Evolutionary conservation across 306 rosid species (phyloP), one percentile per base, ranked within the genome.

Genomic region (Chamaecrista fasciculata): DNA sequence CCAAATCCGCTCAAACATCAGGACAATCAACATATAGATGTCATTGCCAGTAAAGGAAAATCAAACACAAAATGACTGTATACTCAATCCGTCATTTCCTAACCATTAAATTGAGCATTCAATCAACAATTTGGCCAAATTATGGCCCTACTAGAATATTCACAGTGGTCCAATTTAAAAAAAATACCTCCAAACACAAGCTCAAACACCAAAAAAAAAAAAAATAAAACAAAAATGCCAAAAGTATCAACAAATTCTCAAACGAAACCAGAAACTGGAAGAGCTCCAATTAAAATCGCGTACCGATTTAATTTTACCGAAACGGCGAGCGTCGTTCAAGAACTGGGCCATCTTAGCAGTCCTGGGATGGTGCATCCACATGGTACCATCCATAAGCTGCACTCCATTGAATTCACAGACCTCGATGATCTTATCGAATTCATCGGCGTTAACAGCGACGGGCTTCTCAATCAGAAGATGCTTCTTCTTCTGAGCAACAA

Each of bases 291-390:
- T 10, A n/a, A 34, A 48, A 26, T 3, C 1, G 2, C 72, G 40
- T 72, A 87, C 98, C 87, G 84, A 73, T 72, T 78, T 88, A 67
- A 87, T 96, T 25, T 73, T 55, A 2, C 98, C 98, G 63, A 92
- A 92, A n/a, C 77, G 86, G 31, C 79, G 36, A 0, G 69, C 6
- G 57, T 90, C 91, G 4, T 80, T 69, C 68, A 92, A 78, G 29
- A 84, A 76, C 1, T 87, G 81, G 3, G 53, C 78, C 82, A 89
- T 90, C 48, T 77, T 68, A 25, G 85, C 66, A 11, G 97, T 94
- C 37, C 99, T 82, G 4, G 97, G 97, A 25, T 91, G 78, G 71
- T 94, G 99, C 88, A 94, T 82, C 96, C 95, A 89, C 97, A 91
- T 88, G 64, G 99, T 88, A 23, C 95, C 95, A 9, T 94, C 99